Evolutionary conservation across 139 green algal species (phyloP), one percentile per base, ranked within the genome.

Genomic region (Raphidocelis subcapitata): DNA sequence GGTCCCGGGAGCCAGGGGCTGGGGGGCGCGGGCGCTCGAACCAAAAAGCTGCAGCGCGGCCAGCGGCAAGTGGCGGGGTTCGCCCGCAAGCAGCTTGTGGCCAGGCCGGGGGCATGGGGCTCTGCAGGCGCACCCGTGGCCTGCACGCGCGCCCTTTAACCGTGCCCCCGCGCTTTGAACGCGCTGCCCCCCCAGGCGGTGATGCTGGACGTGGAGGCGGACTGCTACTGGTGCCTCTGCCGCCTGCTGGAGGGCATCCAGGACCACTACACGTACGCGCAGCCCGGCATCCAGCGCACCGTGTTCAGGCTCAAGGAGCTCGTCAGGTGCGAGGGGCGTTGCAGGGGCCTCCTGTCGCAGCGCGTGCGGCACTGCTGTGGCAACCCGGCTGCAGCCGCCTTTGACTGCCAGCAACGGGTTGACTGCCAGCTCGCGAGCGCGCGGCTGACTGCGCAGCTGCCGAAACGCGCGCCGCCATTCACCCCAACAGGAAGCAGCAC

Each of bases 161-260:
- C n/a, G n/a, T n/a, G n/a, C n/a, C n/a, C n/a, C n/a, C n/a, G n/a
- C n/a, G n/a, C n/a, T n/a, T n/a, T n/a, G n/a, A n/a, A n/a, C n/a
- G n/a, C n/a, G n/a, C n/a, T n/a, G n/a, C n/a, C n/a, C 69, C n/a
- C 41, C 15, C 80, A 92, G 87, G 72, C 75, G 8, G 63, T 81
- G 65, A 76, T 94, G 80, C 78, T 95, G 61, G 77, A 89, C 10
- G 89, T 94, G 29, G 93, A 99, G 84, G 95, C 95, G 1, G 95
- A 99, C 85, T 91, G 82, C 79, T 99, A 98, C 86, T 98, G 93
- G 94, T 98, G 94, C 80, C 84, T 98, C 35, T 94, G 88, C 83
- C 93, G 93, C 77, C 77, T 97, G 76, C 76, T 98, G 31, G 91
- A 98, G 51, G 66, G 69, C 59, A 96, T 91, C 69, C 94, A 98